phyloP scores from a whole-genome alignment of 352 stramenopile species.

The Blastocystis sp. region DNA sequence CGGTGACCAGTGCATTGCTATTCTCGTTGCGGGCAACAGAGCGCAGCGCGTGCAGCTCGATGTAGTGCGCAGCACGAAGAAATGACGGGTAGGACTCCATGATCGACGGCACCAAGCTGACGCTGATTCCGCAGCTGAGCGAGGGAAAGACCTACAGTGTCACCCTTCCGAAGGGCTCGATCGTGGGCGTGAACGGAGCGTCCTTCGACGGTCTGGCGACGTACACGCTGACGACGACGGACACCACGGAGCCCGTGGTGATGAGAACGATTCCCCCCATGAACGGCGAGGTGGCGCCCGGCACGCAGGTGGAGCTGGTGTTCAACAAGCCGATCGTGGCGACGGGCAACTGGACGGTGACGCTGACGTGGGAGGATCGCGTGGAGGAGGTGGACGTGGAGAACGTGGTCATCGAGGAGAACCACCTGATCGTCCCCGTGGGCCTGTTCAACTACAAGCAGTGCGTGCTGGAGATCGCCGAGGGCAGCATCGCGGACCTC shows the following conservation, averaged over 20 bases:
- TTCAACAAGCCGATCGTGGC: constrained; percentile 43
- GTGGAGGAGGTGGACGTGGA: not conserved
- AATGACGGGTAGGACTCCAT: constrained; percentile 38
- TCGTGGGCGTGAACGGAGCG: not conserved
- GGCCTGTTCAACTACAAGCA: constrained; percentile 1
- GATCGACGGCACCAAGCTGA: not conserved
- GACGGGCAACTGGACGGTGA: constrained; percentile 7
- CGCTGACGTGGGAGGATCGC: not conserved
- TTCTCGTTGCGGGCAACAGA: constrained; percentile 14
- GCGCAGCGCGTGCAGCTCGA: not conserved
- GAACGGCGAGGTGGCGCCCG: not conserved
- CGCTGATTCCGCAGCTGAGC: constrained; percentile 42
- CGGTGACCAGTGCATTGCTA: not conserved
- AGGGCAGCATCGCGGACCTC: constrained; percentile 11
- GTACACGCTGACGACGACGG: constrained; percentile 1
- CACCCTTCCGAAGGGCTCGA: constrained; percentile 45
- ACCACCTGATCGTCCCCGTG: not conserved
- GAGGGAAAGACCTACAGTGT: constrained; percentile 2
- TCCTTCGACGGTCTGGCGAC: constrained; percentile 35
- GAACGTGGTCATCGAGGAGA: not conserved
- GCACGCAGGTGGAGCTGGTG: not conserved
- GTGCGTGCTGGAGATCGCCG: not conserved
- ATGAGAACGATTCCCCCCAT: constrained; percentile 13
- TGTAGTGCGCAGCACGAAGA: not conserved
- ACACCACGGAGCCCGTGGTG: constrained; percentile 5